Conservation (phyloP, 1,284 basidiomycete species). For the Phenoliferia sp. region DNA sequence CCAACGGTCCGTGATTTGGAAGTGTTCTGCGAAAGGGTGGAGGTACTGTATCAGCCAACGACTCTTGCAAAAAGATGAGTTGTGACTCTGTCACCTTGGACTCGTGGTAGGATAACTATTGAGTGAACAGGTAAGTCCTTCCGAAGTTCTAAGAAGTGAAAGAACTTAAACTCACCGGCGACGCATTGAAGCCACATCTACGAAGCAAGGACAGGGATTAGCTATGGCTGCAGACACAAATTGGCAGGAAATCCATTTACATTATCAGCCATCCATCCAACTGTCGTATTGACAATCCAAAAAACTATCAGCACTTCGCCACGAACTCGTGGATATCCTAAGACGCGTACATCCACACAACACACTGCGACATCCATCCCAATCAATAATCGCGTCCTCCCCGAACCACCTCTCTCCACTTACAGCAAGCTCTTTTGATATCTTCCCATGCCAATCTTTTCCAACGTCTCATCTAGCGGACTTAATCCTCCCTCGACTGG, state of each 20-base stretch:
- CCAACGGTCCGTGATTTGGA: slow-evolving; percentile 63
- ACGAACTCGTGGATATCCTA: slow-evolving; percentile 36
- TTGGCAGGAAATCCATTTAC: slow-evolving; percentile 48
- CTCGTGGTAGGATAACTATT: slow-evolving; percentile 85
- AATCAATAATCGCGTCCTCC: too few relatives aligned
- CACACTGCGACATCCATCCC: slow-evolving; percentile 32
- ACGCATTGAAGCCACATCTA: slow-evolving; percentile 82
- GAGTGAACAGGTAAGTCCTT: slow-evolving; percentile 43
- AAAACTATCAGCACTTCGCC: background rate
- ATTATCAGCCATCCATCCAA: slow-evolving; percentile 81
- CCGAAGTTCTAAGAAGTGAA: background rate
- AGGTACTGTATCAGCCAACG: background rate
- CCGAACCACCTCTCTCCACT: background rate
- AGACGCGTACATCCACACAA: slow-evolving; percentile 46
- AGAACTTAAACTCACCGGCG: slow-evolving; percentile 7
- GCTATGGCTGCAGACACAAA: slow-evolving; percentile 28
- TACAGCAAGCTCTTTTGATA: slow-evolving; percentile 30
- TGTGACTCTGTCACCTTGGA: slow-evolving; percentile 79
- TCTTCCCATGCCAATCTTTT: slow-evolving; percentile 33
- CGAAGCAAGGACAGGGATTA: slow-evolving; percentile 38
- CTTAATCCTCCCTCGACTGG: slow-evolving; percentile 1
- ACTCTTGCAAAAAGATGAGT: background rate
- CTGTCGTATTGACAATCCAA: slow-evolving; percentile 5
- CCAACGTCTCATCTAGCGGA: slow-evolving; percentile 32
- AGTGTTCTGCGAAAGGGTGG: slow-evolving; percentile 48